A percentile compares a stretch with the other conserved stretches of the same genome.
Conservation (phyloP, 2,329 filamentous ascomycete genomes). For the Trichoderma hamatum region DNA sequence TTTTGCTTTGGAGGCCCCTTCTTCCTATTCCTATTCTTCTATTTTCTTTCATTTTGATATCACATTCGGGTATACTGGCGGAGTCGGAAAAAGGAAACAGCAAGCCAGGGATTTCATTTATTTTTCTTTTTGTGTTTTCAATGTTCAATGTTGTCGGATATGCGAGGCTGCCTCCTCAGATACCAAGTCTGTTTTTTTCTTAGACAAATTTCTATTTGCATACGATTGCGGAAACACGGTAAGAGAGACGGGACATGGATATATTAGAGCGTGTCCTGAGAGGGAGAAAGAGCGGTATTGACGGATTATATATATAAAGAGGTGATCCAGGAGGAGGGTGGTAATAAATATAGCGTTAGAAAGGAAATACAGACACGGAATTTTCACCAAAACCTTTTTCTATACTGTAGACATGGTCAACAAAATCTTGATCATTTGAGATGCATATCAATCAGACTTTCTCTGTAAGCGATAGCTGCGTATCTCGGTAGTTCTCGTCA, state of each 20-base stretch:
- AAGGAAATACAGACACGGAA: slow-evolving; percentile 21
- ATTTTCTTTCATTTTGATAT: not conserved
- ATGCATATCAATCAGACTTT: not conserved
- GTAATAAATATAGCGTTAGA: not conserved
- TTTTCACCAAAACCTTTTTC: not conserved
- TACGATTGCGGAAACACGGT: not conserved
- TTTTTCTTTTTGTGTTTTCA: not conserved
- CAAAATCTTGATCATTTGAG: not conserved
- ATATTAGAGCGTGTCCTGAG: slow-evolving; percentile 12
- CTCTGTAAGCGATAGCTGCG: not conserved
- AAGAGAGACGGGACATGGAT: not conserved
- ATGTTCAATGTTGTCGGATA: slow-evolving; percentile 11
- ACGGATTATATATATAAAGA: not conserved
- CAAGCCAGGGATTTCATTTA: not conserved
- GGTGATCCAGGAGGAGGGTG: not conserved
- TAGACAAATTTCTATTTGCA: slow-evolving; percentile 13
- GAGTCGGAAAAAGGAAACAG: slow-evolving; percentile 7
- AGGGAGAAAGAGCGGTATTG: slow-evolving; percentile 9
- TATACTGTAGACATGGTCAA: not conserved
- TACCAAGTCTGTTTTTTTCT: slow-evolving; percentile 12
- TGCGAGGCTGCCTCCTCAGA: slow-evolving; percentile 14
- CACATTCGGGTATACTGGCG: not conserved
- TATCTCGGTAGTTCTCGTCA: not conserved
- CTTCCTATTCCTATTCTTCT: not conserved
- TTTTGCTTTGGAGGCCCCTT: not conserved